Evolutionary conservation across 75 land plant species (phyloP).

Genomic region (Pinus tabuliformis): DNA sequence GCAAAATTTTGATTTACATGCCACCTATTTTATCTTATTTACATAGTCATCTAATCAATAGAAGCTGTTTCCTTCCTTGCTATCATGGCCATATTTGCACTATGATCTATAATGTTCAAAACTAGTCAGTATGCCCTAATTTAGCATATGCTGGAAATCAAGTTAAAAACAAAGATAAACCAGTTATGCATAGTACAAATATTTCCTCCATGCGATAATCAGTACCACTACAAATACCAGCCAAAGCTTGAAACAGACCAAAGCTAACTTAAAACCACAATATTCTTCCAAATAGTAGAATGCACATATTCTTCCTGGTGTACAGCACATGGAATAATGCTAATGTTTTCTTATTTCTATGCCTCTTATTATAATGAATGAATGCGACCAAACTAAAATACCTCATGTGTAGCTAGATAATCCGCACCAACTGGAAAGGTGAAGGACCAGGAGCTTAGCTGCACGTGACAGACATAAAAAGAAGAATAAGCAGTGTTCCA

Average conservation of each 20-base stretch:
- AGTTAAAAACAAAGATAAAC: not conserved
- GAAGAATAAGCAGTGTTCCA: not conserved
- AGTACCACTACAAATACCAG: not conserved
- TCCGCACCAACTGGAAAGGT: constrained; percentile 56
- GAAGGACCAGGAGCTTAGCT: constrained; percentile 85
- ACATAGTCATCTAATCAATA: not conserved
- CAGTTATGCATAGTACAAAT: not conserved
- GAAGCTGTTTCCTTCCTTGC: not conserved
- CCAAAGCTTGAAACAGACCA: not conserved
- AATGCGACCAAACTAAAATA: constrained; percentile 14
- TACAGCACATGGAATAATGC: not conserved
- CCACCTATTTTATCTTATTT: not conserved
- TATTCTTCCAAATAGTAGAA: not conserved
- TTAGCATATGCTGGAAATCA: not conserved
- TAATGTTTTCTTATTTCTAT: not conserved
- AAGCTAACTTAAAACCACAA: not conserved
- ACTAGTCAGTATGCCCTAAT: not conserved
- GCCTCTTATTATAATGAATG: not conserved
- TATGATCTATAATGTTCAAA: not conserved
- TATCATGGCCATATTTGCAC: not conserved
- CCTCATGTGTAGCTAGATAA: constrained; percentile 54
- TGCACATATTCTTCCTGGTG: not conserved
- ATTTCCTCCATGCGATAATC: not conserved
- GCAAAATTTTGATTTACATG: too few species aligned
- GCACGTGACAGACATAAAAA: constrained; percentile 18